Base-by-base conservation (phyloP, 2,329 filamentous ascomycete genomes). In the Aspergillus sp. region DNA sequence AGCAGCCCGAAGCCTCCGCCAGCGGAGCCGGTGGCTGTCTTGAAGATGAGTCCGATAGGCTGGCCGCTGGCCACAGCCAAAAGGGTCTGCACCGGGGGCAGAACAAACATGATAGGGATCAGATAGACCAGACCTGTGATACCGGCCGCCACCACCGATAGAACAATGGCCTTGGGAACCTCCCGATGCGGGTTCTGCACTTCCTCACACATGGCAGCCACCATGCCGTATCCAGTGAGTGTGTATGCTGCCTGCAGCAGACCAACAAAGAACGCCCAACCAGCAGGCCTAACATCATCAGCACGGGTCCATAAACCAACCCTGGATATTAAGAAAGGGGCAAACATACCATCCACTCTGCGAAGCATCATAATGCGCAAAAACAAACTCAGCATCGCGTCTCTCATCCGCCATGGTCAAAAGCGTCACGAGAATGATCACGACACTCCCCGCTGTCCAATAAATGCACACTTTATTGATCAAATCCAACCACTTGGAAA, bases 31-130 rank as follows among this genome's bases (percentile, higher is more conserved):
- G 90, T 92, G 8, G 87, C 90, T 0, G 80, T 87, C 77, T 90
- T 90, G 82, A 93, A 93, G 32, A 93, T 78, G 3, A 88, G 80
- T 8, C 88, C 89, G 63, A 94, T 90, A 1, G 91, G 90, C 68
- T 93, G 90, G 8, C 88, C 88, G 68, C 87, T 91, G 21, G 88
- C 83, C 13, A 90, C 88, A 2, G 76, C 73, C 27, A 90, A 84
- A 15, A 93, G 83, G 50, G 80, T 75, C 63, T 85, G 68, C 6
- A 92, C 83, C 53, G 89, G 83, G 0, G 90, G 90, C 27, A 93
- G 80, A 38, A 92, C 88, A 73, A 93, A 92, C 25, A 93, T 82
- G 64, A 94, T 83, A 0, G 90, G 89, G 47, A 93, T 84, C 13
- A 92, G 75, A 73, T 90, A 92, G 64, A 87, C 73, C 8, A 89